A percentile compares a stretch with the other conserved stretches of the same genome.
phyloP scores from a whole-genome alignment of 2,329 filamentous ascomycete species.

The Sporothrix pseudoabietina region DNA sequence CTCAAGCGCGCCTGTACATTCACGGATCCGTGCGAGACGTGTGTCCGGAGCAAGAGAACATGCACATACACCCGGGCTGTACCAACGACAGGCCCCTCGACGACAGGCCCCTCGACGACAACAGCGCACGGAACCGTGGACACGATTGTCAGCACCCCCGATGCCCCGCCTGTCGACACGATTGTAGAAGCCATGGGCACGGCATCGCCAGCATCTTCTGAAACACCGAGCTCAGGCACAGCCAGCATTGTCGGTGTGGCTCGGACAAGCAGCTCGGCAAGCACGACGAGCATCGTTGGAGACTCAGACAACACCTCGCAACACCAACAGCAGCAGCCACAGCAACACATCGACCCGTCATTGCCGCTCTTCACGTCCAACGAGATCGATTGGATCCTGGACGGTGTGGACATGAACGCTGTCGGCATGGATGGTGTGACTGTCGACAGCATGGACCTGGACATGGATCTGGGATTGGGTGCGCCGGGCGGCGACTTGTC shows the following conservation, averaged over 20 bases:
- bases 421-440: background rate
- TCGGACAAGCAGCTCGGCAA: background rate
- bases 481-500: background rate
- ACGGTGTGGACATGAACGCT: slow-evolving; percentile 4
- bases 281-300: background rate
- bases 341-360: background rate
- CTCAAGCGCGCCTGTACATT: slow-evolving; percentile 24
- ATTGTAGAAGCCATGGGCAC: background rate
- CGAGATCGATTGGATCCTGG: slow-evolving; percentile 15
- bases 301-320: background rate
- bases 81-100: background rate
- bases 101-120: background rate
- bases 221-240: background rate
- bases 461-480: background rate
- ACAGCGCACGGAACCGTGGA: background rate
- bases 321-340: background rate
- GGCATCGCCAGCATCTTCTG: background rate
- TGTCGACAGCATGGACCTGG: background rate
- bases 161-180: background rate
- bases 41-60: slow-evolving; percentile 10
- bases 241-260: background rate
- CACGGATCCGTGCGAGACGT: slow-evolving; percentile 18
- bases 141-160: background rate
- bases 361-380: slow-evolving; percentile 2
- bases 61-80: slow-evolving; percentile 15